Evolutionary conservation across 2,329 filamentous ascomycete species (phyloP).

Genomic region (Xylaria sp.): DNA sequence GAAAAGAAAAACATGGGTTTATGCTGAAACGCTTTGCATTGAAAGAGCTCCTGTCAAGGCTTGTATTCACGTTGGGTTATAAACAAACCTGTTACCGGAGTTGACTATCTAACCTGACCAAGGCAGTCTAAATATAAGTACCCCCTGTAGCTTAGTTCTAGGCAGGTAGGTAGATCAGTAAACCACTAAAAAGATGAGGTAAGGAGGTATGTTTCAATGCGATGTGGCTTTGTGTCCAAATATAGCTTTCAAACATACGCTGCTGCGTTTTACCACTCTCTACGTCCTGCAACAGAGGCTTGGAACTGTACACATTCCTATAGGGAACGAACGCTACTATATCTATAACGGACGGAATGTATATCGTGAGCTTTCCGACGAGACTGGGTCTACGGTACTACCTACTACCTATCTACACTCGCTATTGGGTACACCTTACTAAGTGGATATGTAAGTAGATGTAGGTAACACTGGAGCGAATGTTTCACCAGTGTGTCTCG

Average conservation of each 20-base stretch:
- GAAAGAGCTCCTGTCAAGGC: constrained; percentile 15
- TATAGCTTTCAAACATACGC: constrained; percentile 12
- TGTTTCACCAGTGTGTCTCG: constrained; percentile 75
- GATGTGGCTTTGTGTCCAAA: constrained; percentile 17
- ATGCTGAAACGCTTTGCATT: constrained; percentile 19
- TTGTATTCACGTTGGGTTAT: constrained; percentile 1
- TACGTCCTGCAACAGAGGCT: neutral
- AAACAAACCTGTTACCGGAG: constrained; percentile 19
- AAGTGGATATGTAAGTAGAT: neutral
- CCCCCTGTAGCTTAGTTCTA: too few relatives aligned
- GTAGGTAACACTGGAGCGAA: constrained; percentile 21
- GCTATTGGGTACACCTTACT: neutral
- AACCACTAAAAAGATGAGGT: neutral
- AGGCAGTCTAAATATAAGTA: neutral
- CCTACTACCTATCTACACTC: neutral
- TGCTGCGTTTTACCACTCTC: neutral
- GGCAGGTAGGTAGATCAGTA: too few relatives aligned
- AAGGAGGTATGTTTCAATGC: constrained; percentile 2
- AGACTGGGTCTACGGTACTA: too few relatives aligned
- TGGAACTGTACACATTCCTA: neutral
- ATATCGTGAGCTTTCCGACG: constrained; percentile 40
- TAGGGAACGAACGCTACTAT: neutral
- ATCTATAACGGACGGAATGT: neutral
- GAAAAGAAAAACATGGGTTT: constrained; percentile 40
- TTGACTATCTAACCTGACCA: neutral